Conservation (phyloP, 1,284 basidiomycete genomes). For the Apiotrichum montevideense region DNA sequence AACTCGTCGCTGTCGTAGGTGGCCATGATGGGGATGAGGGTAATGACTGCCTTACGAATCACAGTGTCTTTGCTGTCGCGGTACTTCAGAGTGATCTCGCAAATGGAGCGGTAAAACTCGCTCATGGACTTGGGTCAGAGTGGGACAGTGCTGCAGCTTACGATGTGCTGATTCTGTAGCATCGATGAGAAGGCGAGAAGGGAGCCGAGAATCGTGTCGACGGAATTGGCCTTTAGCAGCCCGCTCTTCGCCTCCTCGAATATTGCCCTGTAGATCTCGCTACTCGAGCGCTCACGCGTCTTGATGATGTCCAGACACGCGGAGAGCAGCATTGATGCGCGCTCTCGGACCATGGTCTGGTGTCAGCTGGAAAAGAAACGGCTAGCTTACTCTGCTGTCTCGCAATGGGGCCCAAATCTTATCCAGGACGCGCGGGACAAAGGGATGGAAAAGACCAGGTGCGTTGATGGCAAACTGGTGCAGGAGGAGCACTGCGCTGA, state of each 20-base stretch:
- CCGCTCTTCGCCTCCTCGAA: constrained; percentile 84
- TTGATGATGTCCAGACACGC: constrained; percentile 81
- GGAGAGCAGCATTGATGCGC: constrained; percentile 81
- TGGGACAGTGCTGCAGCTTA: constrained; percentile 40
- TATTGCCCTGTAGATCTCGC: constrained; percentile 64
- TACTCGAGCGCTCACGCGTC: constrained; percentile 46
- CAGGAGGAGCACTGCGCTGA: constrained; percentile 59
- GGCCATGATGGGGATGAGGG: constrained; percentile 87
- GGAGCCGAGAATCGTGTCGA: constrained; percentile 85
- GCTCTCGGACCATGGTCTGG: constrained; percentile 67
- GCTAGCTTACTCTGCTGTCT: constrained; percentile 70
- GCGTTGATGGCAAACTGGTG: constrained; percentile 85
- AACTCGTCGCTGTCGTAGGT: constrained; percentile 89
- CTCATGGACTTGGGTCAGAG: constrained; percentile 70
- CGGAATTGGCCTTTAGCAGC: constrained; percentile 64
- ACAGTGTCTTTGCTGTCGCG: constrained; percentile 78
- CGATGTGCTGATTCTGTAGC: constrained; percentile 86
- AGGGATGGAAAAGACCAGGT: constrained; percentile 75
- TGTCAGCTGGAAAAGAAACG: too few species aligned
- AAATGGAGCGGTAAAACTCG: constrained; percentile 79
- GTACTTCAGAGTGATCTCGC: constrained; percentile 85
- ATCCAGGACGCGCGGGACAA: constrained; percentile 78
- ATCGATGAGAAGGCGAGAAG: constrained; percentile 88
- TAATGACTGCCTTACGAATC: constrained; percentile 87
- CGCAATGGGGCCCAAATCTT: constrained; percentile 83